Conservation (phyloP, 257 asterid species). For the Cinchona pubescens region DNA sequence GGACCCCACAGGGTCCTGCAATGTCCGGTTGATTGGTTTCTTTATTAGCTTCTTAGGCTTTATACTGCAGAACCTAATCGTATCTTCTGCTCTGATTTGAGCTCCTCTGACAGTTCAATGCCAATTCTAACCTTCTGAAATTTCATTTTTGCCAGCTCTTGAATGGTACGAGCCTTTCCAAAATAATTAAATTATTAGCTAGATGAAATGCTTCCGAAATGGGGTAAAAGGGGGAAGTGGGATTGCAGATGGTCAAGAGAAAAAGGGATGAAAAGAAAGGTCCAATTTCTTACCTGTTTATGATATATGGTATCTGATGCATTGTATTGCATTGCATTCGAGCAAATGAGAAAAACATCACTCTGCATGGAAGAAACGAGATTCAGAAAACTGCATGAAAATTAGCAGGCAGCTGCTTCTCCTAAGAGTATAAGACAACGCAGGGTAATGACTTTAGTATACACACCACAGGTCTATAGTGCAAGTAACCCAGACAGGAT, state of each 20-base stretch:
- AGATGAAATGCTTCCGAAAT: constrained; percentile 1
- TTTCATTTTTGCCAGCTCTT: constrained; percentile 84
- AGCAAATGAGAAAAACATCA: constrained; percentile 81
- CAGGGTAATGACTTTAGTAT: background rate
- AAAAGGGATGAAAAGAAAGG: constrained; percentile 1
- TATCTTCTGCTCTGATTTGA: constrained; percentile 60
- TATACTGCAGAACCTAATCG: constrained; percentile 38
- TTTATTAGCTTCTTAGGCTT: constrained; percentile 62
- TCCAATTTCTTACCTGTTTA: constrained; percentile 61
- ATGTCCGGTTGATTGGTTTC: constrained; percentile 44
- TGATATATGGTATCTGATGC: constrained; percentile 80
- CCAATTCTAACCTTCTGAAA: constrained; percentile 56
- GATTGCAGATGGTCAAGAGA: background rate
- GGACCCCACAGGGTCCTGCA: constrained; percentile 71
- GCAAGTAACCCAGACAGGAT: too few relatives aligned
- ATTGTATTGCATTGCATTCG: constrained; percentile 96
- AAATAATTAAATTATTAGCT: constrained; percentile 14
- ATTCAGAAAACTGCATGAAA: background rate
- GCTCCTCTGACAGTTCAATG: constrained; percentile 48
- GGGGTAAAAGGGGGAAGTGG: background rate
- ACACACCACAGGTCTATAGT: too few relatives aligned
- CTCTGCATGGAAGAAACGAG: constrained; percentile 46
- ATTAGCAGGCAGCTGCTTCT: background rate
- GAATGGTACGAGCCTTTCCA: constrained; percentile 78
- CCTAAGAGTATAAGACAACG: background rate